phyloP scores from a whole-genome alignment of 208 protist species.

The Porcisia hertigi region DNA sequence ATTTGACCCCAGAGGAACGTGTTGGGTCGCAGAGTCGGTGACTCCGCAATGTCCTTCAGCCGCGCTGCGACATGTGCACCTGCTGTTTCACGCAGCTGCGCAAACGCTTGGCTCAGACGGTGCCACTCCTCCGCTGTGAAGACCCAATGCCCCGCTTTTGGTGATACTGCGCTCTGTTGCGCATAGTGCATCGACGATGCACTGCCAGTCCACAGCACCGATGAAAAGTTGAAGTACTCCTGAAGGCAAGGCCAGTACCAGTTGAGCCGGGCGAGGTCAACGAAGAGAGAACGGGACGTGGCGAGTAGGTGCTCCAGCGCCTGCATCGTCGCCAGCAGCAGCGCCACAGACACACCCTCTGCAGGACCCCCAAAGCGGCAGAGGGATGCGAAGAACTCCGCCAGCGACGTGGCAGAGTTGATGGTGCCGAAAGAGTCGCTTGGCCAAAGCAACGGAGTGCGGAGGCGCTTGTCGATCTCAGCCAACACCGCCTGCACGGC shows the following conservation, averaged over 20 bases:
- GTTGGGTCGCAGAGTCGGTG: conserved; percentile 40
- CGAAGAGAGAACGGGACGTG: conserved; percentile 36
- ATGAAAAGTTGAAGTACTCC: conserved; percentile 15
- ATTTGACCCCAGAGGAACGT: conserved; percentile 67
- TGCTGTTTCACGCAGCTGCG: conserved; percentile 8
- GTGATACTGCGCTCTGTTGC: background rate
- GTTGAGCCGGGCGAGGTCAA: conserved; percentile 34
- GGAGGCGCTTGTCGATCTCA: conserved; percentile 14
- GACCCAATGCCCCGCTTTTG: background rate
- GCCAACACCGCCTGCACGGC: conserved; percentile 32
- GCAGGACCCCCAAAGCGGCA: conserved; percentile 29
- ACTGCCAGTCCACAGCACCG: conserved; percentile 5
- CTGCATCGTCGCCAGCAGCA: conserved; percentile 20
- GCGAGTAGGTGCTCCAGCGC: conserved; percentile 12
- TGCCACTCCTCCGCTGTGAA: conserved; percentile 11
- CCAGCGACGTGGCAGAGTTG: conserved; percentile 38
- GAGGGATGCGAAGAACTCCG: conserved; percentile 38
- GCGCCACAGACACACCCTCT: conserved; percentile 14
- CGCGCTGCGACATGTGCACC: conserved; percentile 22
- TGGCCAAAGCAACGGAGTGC: background rate
- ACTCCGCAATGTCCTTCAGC: conserved; percentile 43
- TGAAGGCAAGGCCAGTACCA: conserved; percentile 29
- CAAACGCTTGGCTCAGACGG: conserved; percentile 14
- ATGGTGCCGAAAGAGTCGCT: conserved; percentile 10
- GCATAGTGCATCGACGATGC: background rate